Evolutionary conservation across 2,329 filamentous ascomycete species (phyloP).

Genomic region (Colletotrichum acutatum): DNA sequence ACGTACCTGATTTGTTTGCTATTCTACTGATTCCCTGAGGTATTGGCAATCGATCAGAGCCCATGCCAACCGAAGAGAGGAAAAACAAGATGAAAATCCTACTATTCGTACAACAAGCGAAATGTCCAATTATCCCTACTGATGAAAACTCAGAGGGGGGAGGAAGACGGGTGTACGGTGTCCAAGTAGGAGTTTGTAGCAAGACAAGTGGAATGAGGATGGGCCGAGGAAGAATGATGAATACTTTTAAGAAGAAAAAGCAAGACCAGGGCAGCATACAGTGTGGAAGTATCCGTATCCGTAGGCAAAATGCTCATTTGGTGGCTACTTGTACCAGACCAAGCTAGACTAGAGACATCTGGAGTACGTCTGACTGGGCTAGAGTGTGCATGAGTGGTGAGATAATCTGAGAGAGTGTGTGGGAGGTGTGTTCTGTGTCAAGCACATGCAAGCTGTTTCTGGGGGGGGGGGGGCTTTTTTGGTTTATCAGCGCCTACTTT

Average conservation of each 20-base stretch:
- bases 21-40: neutral
- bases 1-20: neutral
- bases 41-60: neutral
- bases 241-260: slow-evolving; percentile 2
- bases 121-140: neutral
- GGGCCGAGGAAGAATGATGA: neutral
- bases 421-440: neutral
- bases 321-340: slow-evolving; percentile 13
- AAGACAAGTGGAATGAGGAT: neutral
- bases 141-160: neutral
- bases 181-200: neutral
- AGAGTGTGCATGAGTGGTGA: neutral
- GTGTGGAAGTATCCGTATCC: neutral
- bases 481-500: slow-evolving; percentile 10
- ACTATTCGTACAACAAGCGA: neutral
- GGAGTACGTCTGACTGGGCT: neutral
- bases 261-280: neutral
- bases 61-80: neutral
- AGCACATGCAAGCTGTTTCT: neutral
- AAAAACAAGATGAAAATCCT: neutral
- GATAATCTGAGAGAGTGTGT: neutral
- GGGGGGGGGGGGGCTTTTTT: neutral
- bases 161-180: neutral
- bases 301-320: slow-evolving; percentile 21
- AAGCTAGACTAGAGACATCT: neutral